A percentile compares a stretch with the other conserved stretches of the same genome.
Evolutionary conservation across 805 yeast genomes (phyloP).

Genomic region (Candida awuae): DNA sequence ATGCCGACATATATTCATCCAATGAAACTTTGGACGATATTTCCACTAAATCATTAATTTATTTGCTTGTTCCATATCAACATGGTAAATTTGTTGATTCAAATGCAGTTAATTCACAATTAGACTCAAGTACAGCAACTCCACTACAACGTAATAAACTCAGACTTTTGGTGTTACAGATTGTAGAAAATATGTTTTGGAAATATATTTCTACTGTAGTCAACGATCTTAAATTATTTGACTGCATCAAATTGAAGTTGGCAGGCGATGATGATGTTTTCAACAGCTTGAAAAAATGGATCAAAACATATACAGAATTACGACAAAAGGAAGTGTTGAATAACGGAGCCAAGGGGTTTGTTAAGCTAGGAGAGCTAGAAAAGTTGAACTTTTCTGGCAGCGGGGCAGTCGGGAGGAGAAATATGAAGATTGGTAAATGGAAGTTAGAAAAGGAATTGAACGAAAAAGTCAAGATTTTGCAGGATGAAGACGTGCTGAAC

Average conservation of each 20-base stretch:
- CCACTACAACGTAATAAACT: slow-evolving; percentile 9
- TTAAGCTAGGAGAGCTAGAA: slow-evolving; percentile 11
- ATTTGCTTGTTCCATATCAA: slow-evolving; percentile 2
- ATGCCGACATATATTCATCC: slow-evolving; percentile 8
- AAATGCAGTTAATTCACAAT: slow-evolving; percentile 12
- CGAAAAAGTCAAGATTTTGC: slow-evolving; percentile 35
- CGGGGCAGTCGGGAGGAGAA: slow-evolving; percentile 45
- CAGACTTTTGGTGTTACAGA: slow-evolving; percentile 10
- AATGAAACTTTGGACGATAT: slow-evolving; percentile 13
- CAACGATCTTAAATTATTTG: slow-evolving; percentile 5
- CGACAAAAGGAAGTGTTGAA: slow-evolving; percentile 6
- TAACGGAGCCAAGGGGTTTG: slow-evolving; percentile 5
- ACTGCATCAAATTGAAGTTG: neutral
- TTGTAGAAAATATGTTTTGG: slow-evolving; percentile 11
- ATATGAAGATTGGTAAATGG: slow-evolving; percentile 63
- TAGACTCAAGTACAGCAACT: slow-evolving; percentile 1
- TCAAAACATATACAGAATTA: slow-evolving; percentile 6
- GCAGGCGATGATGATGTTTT: neutral
- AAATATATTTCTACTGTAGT: slow-evolving; percentile 4
- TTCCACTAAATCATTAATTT: slow-evolving; percentile 1
- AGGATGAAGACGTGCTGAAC: slow-evolving; percentile 27
- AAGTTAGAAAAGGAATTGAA: slow-evolving; percentile 51
- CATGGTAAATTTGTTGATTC: slow-evolving; percentile 14
- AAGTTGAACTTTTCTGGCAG: neutral
- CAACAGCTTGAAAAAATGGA: slow-evolving; percentile 12